phyloP scores from a whole-genome alignment of 2,329 filamentous ascomycete species.

The Bipolaris zeicola region DNA sequence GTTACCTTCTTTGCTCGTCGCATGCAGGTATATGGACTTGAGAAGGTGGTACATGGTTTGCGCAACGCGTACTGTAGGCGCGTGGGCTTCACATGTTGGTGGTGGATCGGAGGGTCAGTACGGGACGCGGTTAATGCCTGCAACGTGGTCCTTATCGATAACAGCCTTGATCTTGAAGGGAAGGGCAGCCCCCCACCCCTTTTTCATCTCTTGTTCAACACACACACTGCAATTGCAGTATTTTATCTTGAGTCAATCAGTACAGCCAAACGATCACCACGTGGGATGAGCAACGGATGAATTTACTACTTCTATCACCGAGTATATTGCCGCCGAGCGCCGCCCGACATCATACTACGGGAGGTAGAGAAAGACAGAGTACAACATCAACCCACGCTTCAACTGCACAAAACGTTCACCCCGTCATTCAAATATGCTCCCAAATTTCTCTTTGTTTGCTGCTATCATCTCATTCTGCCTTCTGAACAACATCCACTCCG shows the following conservation, averaged over 20 bases:
- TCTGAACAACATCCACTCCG: not conserved
- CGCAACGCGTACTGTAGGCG: constrained; percentile 15
- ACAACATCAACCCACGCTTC: not conserved
- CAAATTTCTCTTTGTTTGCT: not conserved
- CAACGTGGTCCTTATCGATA: constrained; percentile 18
- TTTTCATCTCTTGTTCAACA: not conserved
- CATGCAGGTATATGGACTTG: constrained; percentile 92
- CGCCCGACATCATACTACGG: not conserved
- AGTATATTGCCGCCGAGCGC: no score
- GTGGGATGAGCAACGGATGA: no score
- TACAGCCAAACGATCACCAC: no score
- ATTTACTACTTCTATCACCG: no score
- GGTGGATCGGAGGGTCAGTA: constrained; percentile 2
- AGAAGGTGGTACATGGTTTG: constrained; percentile 87
- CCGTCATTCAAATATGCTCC: not conserved
- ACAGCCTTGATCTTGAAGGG: not conserved
- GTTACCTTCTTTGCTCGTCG: constrained; percentile 92
- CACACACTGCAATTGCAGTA: no score
- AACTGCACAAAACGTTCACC: not conserved
- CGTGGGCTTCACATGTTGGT: constrained; percentile 27
- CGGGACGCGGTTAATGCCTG: constrained; percentile 12
- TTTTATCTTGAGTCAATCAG: no score
- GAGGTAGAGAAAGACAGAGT: not conserved
- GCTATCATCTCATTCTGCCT: not conserved
- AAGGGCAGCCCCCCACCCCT: not conserved